Evolutionary conservation across 495 filamentous ascomycete genomes (phyloP), one percentile per base, ranked within the genome.

Genomic region (Immersiella caudata): DNA sequence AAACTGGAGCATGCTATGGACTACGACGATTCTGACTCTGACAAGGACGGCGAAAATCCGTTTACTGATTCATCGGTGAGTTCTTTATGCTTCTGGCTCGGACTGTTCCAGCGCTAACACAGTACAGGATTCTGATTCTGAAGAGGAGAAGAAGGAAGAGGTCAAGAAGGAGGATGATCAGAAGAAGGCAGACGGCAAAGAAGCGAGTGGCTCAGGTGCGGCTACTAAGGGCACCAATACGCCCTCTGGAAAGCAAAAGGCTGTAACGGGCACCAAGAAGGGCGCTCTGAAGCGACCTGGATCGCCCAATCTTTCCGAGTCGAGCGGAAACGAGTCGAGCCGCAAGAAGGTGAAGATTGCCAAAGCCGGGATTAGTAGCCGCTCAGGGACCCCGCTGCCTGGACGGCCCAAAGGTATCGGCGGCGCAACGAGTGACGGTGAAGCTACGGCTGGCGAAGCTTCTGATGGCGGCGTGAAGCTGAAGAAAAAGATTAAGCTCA

Each of bases 321-420:
- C 91, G 20, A 96, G 92, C 79, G 96, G 93, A 58, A 94, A 91
- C 67, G 95, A 99, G 74, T 91, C 90, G 0, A 86, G 88, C 24
- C 91, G 91, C 51, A 96, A 97, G 82, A 97, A 96, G 85, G 82
- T 85, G 49, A 96, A 95, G 80, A 92, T 88, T 74, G 87, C 87
- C 63, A 83, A 87, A 67, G 80, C 85, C 6, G 60, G 77, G 25
- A 81, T 80, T 58, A 71, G 78, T 1, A 79, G 78, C 57, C 81
- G 82, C 11, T 79, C 82, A 18, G 81, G 80, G 18, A 85, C 88
- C 7, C 85, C 89, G 65, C 79, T 89, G 14, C 80, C 79, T 18
- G 88, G 86, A 27, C 82, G 86, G 40, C 86, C 85, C 25, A 78
- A 78, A 68, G 67, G 82, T 79, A 59, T 79, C 46, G 84, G 84